Conservation (phyloP, 331 rosid genomes). For the Pyrus hybrid region DNA sequence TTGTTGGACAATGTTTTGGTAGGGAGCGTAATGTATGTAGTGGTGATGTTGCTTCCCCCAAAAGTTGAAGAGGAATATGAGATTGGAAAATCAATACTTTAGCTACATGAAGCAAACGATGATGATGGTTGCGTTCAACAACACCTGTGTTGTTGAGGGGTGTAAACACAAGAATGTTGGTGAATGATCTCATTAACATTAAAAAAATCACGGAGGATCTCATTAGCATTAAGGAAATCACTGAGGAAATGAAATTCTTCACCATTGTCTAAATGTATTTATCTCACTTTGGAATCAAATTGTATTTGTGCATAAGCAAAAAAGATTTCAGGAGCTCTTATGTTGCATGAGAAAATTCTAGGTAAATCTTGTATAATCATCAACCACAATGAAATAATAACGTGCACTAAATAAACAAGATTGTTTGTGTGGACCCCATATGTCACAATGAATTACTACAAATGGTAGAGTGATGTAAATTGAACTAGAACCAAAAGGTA, state of each 20-base stretch:
- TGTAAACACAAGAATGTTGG: not conserved
- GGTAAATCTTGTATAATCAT: not conserved
- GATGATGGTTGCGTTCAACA: not conserved
- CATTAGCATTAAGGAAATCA: not conserved
- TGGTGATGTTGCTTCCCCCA: too few relatives aligned
- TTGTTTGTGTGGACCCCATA: not conserved
- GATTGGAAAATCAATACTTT: too few relatives aligned
- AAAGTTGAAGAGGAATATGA: too few relatives aligned
- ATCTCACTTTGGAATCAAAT: not conserved
- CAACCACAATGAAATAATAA: not conserved
- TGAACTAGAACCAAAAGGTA: not conserved
- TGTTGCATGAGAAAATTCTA: not conserved
- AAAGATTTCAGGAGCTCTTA: not conserved
- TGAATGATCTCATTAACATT: not conserved
- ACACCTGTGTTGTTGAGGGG: not conserved
- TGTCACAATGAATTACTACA: not conserved
- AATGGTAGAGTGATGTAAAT: not conserved
- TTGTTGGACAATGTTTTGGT: too few relatives aligned
- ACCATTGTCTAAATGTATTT: not conserved
- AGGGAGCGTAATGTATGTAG: too few relatives aligned
- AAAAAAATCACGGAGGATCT: too few relatives aligned
- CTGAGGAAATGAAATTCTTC: not conserved
- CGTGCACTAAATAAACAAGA: not conserved
- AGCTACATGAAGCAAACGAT: too few relatives aligned
- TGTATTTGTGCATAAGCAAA: not conserved